Base-by-base conservation (phyloP, 1,284 basidiomycete genomes). In the Ganoderma sinense region DNA sequence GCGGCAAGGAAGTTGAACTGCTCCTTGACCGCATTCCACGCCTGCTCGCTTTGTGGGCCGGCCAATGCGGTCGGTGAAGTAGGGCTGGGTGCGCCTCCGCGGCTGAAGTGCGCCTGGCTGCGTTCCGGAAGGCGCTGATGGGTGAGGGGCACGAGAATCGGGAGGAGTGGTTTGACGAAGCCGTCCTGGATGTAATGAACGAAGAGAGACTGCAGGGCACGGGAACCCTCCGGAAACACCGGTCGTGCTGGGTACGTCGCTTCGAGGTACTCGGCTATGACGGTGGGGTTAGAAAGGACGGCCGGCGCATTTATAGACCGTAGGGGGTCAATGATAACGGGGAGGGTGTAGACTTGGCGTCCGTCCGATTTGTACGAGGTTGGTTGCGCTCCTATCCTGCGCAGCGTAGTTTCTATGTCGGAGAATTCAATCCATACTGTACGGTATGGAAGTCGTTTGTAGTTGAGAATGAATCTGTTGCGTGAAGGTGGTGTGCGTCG, bases 201-300 rank as follows among this genome's bases (percentile, higher is more conserved):
- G 75, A 92, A 93, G 31, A 91, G 82, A 4, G 85, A 82, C 71
- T 92, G 91, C 58, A 93, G 78, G 0, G 91, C 89, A 8, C 88
- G 85, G 0, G 90, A 85, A 14, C 91, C 91, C 55, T 90, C 88
- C 0, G 91, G 91, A 73, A 89, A 88, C 11, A 92, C 84, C 0
- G 89, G 88, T 4, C 91, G 87, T 0, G 90, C 89, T 1, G 91
- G 91, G 73, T 91, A 92, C 1, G 85, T 80, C 14, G 82, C 79
- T 75, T 93, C 91, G n/a, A 92, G 85, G 74, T 92, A 92, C 74
- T 93, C 91, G 3, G 89, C 89, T 68, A 93, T 93, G 65, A 77
- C 80, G 76, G 86, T 88, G 16, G 85, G 82, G 68, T 90, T 88
- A 31, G 90, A 86, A 39, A 92, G 80, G 10, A 89, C 75, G 80